phyloP scores from a whole-genome alignment of 2,329 filamentous ascomycete species.

The Aspergillus calidoustus region DNA sequence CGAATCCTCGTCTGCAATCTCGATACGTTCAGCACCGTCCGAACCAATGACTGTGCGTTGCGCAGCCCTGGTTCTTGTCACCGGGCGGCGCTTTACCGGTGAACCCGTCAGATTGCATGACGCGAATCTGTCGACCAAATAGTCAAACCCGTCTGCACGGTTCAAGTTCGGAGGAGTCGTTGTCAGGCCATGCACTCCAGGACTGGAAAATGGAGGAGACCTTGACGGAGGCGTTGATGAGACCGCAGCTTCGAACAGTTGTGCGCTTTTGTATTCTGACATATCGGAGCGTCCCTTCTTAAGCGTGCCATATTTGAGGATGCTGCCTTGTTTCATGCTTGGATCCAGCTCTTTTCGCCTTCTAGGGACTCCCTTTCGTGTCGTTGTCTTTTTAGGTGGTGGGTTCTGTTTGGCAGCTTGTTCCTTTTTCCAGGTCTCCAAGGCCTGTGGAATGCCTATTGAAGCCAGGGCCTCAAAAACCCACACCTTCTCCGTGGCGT shows the following conservation, averaged over 20 bases:
- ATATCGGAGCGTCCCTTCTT: conserved; percentile 41
- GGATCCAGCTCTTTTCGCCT: conserved; percentile 45
- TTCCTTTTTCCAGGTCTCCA: conserved; percentile 66
- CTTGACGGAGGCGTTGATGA: conserved; percentile 23
- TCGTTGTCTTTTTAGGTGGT: conserved; percentile 33
- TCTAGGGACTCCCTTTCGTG: conserved; percentile 33
- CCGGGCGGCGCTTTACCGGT: conserved; percentile 29
- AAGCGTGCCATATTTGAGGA: conserved; percentile 46
- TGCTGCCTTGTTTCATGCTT: conserved; percentile 46
- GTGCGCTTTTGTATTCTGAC: conserved; percentile 33
- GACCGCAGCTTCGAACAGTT: conserved; percentile 35
- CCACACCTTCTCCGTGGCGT: conserved; percentile 69
- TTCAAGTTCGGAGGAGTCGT: conserved; percentile 19
- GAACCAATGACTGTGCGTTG: conserved; percentile 14
- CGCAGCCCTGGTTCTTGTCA: conserved; percentile 16
- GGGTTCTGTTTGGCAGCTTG: conserved; percentile 35
- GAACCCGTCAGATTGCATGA: conserved; percentile 27
- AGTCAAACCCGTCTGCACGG: conserved; percentile 27
- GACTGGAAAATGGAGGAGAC: conserved; percentile 18
- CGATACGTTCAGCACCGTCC: conserved; percentile 20
- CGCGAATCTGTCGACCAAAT: conserved; percentile 33
- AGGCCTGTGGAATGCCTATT: conserved; percentile 66
- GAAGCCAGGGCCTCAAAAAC: conserved; percentile 67
- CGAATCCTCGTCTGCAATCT: conserved; percentile 4
- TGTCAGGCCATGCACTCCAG: conserved; percentile 11